phyloP scores from a whole-genome alignment of 1,139 yeast genomes.

The Suhomyces anneliseae region DNA sequence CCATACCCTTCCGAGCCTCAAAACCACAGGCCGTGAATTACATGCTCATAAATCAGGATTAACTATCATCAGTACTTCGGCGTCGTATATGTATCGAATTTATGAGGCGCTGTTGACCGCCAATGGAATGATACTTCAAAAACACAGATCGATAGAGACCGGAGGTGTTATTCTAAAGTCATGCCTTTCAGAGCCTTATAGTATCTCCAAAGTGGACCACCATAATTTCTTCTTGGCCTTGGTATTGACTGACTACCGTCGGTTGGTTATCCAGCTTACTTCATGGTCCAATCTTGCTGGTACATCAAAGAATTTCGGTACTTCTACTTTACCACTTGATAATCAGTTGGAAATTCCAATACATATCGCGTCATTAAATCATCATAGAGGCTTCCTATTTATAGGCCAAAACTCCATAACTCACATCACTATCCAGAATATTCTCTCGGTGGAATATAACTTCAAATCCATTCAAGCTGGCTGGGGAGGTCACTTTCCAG shows the following conservation, averaged over 20 bases:
- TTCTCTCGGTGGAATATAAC: constrained; percentile 47
- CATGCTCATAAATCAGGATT: constrained; percentile 39
- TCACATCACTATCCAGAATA: constrained; percentile 40
- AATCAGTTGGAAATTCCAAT: constrained; percentile 42
- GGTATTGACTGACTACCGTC: constrained; percentile 35
- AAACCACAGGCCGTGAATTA: constrained; percentile 37
- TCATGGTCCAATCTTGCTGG: constrained; percentile 41
- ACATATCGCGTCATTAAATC: constrained; percentile 36
- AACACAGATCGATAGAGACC: constrained; percentile 37
- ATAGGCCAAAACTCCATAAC: constrained; percentile 29
- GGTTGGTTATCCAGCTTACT: constrained; percentile 39
- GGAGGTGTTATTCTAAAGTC: constrained; percentile 44
- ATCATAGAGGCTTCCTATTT: constrained; percentile 30
- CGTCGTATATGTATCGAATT: constrained; percentile 38
- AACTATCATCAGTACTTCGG: constrained; percentile 41
- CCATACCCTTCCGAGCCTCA: constrained; percentile 23
- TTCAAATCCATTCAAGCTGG: constrained; percentile 24
- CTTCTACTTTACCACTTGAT: constrained; percentile 37
- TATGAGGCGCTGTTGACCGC: constrained; percentile 36
- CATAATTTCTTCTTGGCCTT: constrained; percentile 39
- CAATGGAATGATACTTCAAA: constrained; percentile 38
- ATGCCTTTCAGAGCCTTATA: constrained; percentile 43
- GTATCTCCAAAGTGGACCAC: constrained; percentile 24
- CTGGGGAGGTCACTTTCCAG: constrained; percentile 36
- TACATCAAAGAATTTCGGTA: constrained; percentile 19